phyloP scores from a whole-genome alignment of 2,329 filamentous ascomycete species.

The Pezicula rhizophila region DNA sequence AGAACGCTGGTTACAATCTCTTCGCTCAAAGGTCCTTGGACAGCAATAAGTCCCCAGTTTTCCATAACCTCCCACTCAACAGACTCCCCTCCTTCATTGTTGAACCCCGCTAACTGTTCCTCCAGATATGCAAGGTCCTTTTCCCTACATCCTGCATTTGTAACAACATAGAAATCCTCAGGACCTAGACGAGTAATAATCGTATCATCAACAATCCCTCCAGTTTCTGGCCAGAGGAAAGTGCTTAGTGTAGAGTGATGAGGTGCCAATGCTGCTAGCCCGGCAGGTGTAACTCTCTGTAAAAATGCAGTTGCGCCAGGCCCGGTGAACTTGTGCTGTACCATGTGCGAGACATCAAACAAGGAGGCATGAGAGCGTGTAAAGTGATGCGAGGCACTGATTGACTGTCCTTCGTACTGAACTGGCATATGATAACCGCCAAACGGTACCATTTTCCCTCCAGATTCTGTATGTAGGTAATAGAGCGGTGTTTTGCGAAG shows the following conservation, averaged over 20 bases:
- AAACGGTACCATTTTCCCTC: slow-evolving; percentile 95
- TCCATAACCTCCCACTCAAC: slow-evolving; percentile 66
- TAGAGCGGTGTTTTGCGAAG: slow-evolving; percentile 68
- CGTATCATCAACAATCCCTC: slow-evolving; percentile 92
- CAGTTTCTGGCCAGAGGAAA: slow-evolving; percentile 70
- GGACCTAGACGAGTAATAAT: slow-evolving; percentile 76
- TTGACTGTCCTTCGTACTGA: slow-evolving; percentile 71
- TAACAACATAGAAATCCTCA: slow-evolving; percentile 84
- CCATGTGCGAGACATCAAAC: slow-evolving; percentile 97
- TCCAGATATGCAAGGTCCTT: slow-evolving; percentile 79
- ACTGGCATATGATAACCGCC: slow-evolving; percentile 91
- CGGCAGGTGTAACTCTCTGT: slow-evolving; percentile 75
- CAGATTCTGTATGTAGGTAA: slow-evolving; percentile 69
- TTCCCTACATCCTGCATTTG: slow-evolving; percentile 85
- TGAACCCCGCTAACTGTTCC: slow-evolving; percentile 59
- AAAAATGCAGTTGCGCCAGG: slow-evolving; percentile 76
- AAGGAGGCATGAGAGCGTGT: slow-evolving; percentile 82
- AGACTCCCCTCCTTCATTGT: slow-evolving; percentile 46
- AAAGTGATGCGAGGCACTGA: slow-evolving; percentile 82
- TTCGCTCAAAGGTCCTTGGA: slow-evolving; percentile 78
- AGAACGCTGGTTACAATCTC: slow-evolving; percentile 63
- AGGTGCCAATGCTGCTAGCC: slow-evolving; percentile 54
- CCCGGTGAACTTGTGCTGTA: slow-evolving; percentile 79
- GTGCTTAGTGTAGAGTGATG: slow-evolving; percentile 79
- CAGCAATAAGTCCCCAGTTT: slow-evolving; percentile 72